A percentile compares a stretch with the other conserved stretches of the same genome.
Evolutionary conservation across 352 stramenopile genomes (phyloP).

Genomic region (Globisporangium nagaii): DNA sequence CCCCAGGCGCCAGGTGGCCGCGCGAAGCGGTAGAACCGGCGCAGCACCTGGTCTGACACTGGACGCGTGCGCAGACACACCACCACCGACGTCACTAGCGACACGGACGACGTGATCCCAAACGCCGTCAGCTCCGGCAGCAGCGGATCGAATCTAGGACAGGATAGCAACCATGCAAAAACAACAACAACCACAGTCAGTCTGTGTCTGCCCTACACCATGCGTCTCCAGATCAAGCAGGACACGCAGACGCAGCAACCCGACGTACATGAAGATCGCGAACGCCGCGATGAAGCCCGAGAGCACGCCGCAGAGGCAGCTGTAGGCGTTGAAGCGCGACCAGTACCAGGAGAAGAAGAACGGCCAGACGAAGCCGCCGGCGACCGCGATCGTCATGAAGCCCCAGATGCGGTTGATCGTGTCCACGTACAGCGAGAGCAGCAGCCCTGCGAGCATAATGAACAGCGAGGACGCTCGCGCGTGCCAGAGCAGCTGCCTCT

Average conservation of each 20-base stretch:
- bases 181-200: slow-evolving; percentile 4
- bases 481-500: slow-evolving; percentile 58
- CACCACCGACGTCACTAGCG: slow-evolving; percentile 30
- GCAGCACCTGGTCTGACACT: slow-evolving; percentile 41
- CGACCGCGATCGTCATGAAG: slow-evolving; percentile 74
- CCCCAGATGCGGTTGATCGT: slow-evolving; percentile 81
- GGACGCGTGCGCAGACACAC: slow-evolving; percentile 36
- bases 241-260: background rate
- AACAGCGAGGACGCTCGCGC: slow-evolving; percentile 49
- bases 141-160: slow-evolving; percentile 36
- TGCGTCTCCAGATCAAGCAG: background rate
- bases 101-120: slow-evolving; percentile 56
- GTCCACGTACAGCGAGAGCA: slow-evolving; percentile 59
- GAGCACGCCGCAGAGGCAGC: slow-evolving; percentile 47
- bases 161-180: background rate
- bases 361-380: slow-evolving; percentile 58
- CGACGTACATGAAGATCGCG: slow-evolving; percentile 61
- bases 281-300: slow-evolving; percentile 50
- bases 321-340: slow-evolving; percentile 65
- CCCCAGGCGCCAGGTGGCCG: slow-evolving; percentile 54
- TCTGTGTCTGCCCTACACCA: too few relatives aligned
- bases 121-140: slow-evolving; percentile 53
- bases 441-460: slow-evolving; percentile 53
- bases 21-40: slow-evolving; percentile 65
- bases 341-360: slow-evolving; percentile 84